These are phyloP conservation scores for Lathyrus aphaca DNA, from an alignment of 306 rosid genomes.

Conservation along the genomic window DNA sequence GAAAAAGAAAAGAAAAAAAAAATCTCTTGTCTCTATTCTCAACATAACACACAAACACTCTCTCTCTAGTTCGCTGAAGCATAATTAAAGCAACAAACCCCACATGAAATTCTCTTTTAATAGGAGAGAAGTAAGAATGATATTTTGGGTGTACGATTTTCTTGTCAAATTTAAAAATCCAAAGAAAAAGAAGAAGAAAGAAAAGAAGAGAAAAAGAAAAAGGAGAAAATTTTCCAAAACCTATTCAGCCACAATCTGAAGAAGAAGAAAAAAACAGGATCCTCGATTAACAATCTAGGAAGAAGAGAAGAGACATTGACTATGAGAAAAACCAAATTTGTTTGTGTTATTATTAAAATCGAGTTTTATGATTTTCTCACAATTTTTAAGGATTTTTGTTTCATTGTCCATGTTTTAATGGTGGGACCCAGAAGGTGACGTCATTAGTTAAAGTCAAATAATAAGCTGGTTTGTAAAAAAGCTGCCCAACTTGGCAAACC, in stretches of 20 bases:
- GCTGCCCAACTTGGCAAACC: conserved; percentile 57
- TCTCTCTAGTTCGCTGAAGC: conserved; percentile 37
- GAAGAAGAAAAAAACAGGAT: conserved; percentile 21
- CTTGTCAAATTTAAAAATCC: conserved; percentile 33
- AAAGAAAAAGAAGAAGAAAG: conserved; percentile 20
- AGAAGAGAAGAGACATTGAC: conserved; percentile 70
- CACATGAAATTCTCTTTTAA: conserved; percentile 34
- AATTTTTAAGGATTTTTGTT: conserved; percentile 14
- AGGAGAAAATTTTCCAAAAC: background rate
- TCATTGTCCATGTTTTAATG: conserved; percentile 23
- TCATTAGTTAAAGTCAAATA: conserved; percentile 61
- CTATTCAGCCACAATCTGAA: background rate
- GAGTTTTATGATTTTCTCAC: background rate
- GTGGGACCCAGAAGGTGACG: conserved; percentile 52
- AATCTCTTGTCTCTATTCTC: background rate
- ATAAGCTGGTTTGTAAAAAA: conserved; percentile 60
- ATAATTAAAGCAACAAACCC: conserved; percentile 50
- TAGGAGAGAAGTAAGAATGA: conserved; percentile 28
- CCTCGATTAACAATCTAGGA: conserved; percentile 41
- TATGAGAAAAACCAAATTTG: conserved; percentile 52
- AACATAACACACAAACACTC: background rate
- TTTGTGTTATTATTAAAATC: conserved; percentile 18
- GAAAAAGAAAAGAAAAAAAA: conserved; percentile 18
- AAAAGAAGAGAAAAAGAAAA: conserved; percentile 19
- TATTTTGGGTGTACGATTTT: conserved; percentile 35